phyloP scores from a whole-genome alignment of 208 protist genomes.

The Crithidia thermophila region DNA sequence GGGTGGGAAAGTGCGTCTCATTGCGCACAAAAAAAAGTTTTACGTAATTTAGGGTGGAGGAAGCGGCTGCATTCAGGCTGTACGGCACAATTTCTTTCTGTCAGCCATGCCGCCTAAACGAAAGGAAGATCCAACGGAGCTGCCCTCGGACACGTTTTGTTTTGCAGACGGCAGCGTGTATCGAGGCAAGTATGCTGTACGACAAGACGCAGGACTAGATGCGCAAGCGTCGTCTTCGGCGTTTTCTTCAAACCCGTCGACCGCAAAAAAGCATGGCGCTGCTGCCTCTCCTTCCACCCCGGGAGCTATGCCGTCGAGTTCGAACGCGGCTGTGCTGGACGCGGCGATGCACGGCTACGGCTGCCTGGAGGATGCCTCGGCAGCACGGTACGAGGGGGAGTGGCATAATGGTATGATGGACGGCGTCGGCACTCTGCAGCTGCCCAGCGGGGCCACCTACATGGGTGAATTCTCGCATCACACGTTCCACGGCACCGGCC shows the following conservation, averaged over 20 bases:
- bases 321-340: slow-evolving; percentile 1
- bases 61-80: no score
- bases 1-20: no score
- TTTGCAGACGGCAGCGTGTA: slow-evolving; percentile 76
- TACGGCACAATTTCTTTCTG: no score
- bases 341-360: slow-evolving; percentile 35
- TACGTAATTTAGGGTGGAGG: no score
- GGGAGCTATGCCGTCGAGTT: neutral
- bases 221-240: slow-evolving; percentile 4
- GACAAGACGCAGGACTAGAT: slow-evolving; percentile 22
- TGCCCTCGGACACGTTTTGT: slow-evolving; percentile 50
- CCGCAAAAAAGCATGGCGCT: slow-evolving; percentile 18
- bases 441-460: slow-evolving; percentile 70
- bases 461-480: slow-evolving; percentile 57
- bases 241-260: slow-evolving; percentile 4
- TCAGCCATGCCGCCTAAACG: slow-evolving; percentile 58
- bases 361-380: slow-evolving; percentile 48
- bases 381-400: slow-evolving; percentile 78
- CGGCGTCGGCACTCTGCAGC: slow-evolving; percentile 54
- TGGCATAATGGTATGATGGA: slow-evolving; percentile 81
- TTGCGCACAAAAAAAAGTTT: no score
- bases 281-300: neutral
- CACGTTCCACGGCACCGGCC: slow-evolving; percentile 69
- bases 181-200: slow-evolving; percentile 48
- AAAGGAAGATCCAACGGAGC: slow-evolving; percentile 73